Evolutionary conservation across 495 filamentous ascomycete genomes (phyloP), one percentile per base, ranked within the genome.

Genomic region (Endocarpon pusillum): DNA sequence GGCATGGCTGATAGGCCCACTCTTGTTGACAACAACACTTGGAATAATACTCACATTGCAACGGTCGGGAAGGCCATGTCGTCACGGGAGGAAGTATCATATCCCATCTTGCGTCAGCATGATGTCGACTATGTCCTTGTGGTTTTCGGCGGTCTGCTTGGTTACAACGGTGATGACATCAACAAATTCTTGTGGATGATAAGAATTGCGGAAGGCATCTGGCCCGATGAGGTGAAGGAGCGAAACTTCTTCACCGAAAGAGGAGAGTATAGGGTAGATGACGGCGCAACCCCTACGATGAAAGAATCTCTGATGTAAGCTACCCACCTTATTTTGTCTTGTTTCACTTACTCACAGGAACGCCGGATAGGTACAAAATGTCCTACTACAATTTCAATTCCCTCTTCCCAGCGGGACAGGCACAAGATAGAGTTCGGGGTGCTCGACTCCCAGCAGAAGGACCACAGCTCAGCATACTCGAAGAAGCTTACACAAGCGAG

Each of bases 101-200:
- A 96, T 55, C 87, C 89, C 0, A 99, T 99, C 46, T 79, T 99
- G 62, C 73, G 85, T 35, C 81, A 96, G 54, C 91, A 99, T 50
- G 91, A 99, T 54, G 91, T 99, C 8, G 87, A 96, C 55, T 99
- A 99, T 46, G 82, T 99, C 31, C 69, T 99, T 31, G 74, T 99
- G 18, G 92, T 99, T 35, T 99, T 96, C 49, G 91, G 91, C 47
- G 91, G 83, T 43, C 68, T 99, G 31, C 63, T 99, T 15, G 91
- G 91, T 38, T 99, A 99, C 61, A 94, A 85, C n/a, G 91, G 91
- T 32, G 91, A 99, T 48, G 91, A 99, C 49, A 92, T 99, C 67
- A 99, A 99, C 64, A 99, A 99, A 62, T 99, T 99, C 67, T 60
- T 99, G 38, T 99, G 91, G 91, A 99, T 99, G 91, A 89, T 99